Percentiles rank a stretch among this genome's conserved stretches.
These are phyloP conservation scores for Tephrocybe rancida DNA, from an alignment of 768 basidiomycete species.

Conservation along the genomic window DNA sequence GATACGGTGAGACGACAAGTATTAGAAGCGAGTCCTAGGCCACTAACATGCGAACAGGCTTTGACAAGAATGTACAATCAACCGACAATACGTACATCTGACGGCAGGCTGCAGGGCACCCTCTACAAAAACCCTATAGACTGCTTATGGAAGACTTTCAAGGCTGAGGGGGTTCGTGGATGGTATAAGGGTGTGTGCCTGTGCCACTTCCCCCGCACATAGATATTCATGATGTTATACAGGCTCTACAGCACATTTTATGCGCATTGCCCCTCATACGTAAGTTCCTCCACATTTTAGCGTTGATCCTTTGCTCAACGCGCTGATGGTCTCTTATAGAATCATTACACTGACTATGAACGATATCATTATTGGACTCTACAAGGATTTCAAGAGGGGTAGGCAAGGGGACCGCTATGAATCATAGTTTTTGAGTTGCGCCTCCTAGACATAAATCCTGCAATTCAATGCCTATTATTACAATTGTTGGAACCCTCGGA, in stretches of 20 bases:
- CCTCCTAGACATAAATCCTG: too few species aligned
- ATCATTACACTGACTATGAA: conserved; percentile 92
- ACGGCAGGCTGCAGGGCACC: conserved; percentile 72
- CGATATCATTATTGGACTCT: conserved; percentile 72
- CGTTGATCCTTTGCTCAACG: background rate
- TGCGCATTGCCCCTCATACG: background rate
- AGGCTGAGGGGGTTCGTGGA: conserved; percentile 86
- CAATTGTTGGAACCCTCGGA: too few species aligned
- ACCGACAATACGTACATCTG: conserved; percentile 70
- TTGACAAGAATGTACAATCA: conserved; percentile 97
- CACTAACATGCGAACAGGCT: conserved; percentile 44
- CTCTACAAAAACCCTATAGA: conserved; percentile 93
- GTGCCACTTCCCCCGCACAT: too few species aligned
- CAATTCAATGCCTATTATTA: too few species aligned
- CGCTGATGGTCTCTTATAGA: conserved; percentile 37
- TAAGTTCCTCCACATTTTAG: background rate
- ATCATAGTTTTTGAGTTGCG: background rate
- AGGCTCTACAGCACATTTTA: background rate
- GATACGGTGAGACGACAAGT: conserved; percentile 58
- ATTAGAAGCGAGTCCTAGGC: conserved; percentile 2
- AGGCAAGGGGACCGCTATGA: conserved; percentile 28
- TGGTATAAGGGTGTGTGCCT: conserved; percentile 95
- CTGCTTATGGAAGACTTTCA: conserved; percentile 95
- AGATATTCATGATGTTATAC: background rate
- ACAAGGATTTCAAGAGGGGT: conserved; percentile 48